phyloP scores from a whole-genome alignment of 2,329 filamentous ascomycete genomes.

The Rhexocercosporidium sp. region DNA sequence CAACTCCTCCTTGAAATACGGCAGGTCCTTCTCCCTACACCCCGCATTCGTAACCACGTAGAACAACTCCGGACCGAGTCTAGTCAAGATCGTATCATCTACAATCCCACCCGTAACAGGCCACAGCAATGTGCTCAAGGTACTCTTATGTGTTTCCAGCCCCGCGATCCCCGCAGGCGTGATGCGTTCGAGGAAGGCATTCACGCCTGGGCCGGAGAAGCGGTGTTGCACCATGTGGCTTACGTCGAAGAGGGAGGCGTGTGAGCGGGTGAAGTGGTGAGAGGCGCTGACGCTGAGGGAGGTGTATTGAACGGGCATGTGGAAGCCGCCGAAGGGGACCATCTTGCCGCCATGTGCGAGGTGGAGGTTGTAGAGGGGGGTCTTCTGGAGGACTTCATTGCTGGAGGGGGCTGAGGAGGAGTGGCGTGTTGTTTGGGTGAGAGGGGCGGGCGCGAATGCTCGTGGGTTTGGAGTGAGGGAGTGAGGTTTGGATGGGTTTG shows the following conservation, averaged over 20 bases:
- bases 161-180: conserved; percentile 76
- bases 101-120: conserved; percentile 86
- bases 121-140: conserved; percentile 83
- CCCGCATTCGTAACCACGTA: conserved; percentile 97
- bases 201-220: conserved; percentile 79
- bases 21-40: conserved; percentile 85
- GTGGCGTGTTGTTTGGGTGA: conserved; percentile 26
- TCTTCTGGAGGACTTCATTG: conserved; percentile 57
- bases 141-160: conserved; percentile 72
- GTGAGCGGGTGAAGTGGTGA: conserved; percentile 86
- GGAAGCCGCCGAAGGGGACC: conserved; percentile 93
- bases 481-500: conserved; percentile 18
- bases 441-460: conserved; percentile 5
- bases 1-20: conserved; percentile 76
- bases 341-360: conserved; percentile 84
- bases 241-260: conserved; percentile 93
- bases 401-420: conserved; percentile 27
- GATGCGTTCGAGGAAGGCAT: conserved; percentile 80
- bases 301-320: conserved; percentile 91
- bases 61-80: conserved; percentile 74
- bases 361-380: conserved; percentile 80
- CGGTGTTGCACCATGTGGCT: conserved; percentile 95
- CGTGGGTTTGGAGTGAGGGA: conserved; percentile 11
- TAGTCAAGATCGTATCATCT: conserved; percentile 91
- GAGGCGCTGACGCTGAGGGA: conserved; percentile 80